Conservation (phyloP, 2,329 filamentous ascomycete genomes). For the Lasiodiplodia citricola region DNA sequence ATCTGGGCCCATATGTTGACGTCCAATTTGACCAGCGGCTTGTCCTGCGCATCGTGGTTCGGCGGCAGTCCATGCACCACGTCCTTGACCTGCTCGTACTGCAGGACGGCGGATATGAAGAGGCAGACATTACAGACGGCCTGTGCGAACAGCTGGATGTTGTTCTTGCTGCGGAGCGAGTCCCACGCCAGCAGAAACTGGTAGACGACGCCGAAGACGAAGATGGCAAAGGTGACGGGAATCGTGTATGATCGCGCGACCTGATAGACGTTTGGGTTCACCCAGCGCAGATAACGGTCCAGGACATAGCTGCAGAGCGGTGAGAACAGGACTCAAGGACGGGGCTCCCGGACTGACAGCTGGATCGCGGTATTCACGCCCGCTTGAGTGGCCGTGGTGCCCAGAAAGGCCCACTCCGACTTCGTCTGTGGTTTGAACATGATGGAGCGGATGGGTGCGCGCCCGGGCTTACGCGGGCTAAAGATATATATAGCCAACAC, state of each 20-base stretch:
- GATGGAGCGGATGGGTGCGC: background rate
- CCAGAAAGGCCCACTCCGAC: slow-evolving; percentile 29
- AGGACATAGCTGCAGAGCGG: slow-evolving; percentile 1
- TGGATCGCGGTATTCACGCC: slow-evolving; percentile 29
- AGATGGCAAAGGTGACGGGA: slow-evolving; percentile 13
- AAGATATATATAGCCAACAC: slow-evolving; percentile 20
- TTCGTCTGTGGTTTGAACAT: slow-evolving; percentile 18
- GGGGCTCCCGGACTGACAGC: slow-evolving; percentile 27
- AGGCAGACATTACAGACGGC: slow-evolving; percentile 33
- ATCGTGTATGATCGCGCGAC: slow-evolving; percentile 2
- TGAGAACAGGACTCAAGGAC: background rate
- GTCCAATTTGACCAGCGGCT: slow-evolving; percentile 30
- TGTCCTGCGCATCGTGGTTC: background rate
- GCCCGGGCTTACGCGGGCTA: background rate
- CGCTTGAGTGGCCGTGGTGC: slow-evolving; percentile 30
- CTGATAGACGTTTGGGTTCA: slow-evolving; percentile 6
- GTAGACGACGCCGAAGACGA: slow-evolving; percentile 32
- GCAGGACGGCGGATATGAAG: slow-evolving; percentile 31
- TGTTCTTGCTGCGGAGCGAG: slow-evolving; percentile 34
- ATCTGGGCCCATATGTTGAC: slow-evolving; percentile 28
- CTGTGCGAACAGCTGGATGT: slow-evolving; percentile 34
- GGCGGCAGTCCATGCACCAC: background rate
- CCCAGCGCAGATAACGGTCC: slow-evolving; percentile 11
- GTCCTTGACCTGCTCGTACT: slow-evolving; percentile 30
- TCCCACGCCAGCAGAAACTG: slow-evolving; percentile 34